phyloP scores from a whole-genome alignment of 169 alveolate genomes.

The Plasmodium malariae region DNA sequence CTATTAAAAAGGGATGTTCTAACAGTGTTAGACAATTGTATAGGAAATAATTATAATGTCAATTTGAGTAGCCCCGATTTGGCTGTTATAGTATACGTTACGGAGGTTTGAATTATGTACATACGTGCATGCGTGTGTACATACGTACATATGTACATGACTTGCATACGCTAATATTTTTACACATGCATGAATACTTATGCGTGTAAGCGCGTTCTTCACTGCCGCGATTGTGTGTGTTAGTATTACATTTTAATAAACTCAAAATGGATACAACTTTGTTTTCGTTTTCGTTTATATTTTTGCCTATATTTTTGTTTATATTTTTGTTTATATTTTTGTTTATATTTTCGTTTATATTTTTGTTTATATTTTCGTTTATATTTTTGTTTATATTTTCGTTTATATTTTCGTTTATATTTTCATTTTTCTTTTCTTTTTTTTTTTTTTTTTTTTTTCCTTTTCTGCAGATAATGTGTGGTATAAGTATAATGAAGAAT shows the following conservation, averaged over 20 bases:
- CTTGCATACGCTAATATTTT: background rate
- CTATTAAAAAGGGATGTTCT: slow-evolving; percentile 75
- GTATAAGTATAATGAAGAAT: slow-evolving; percentile 58
- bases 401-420: too few relatives aligned
- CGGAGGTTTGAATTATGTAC: slow-evolving; percentile 78
- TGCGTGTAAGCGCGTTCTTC: too few relatives aligned
- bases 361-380: too few relatives aligned
- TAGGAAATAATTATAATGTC: slow-evolving; percentile 82
- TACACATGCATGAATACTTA: too few relatives aligned
- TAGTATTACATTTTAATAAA: too few relatives aligned
- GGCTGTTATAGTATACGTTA: slow-evolving; percentile 81
- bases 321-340: too few relatives aligned
- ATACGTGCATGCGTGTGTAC: background rate
- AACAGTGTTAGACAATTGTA: slow-evolving; percentile 76
- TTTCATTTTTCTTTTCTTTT: background rate
- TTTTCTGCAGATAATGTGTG: slow-evolving; percentile 65
- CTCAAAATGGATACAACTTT: too few relatives aligned
- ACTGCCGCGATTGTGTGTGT: too few relatives aligned
- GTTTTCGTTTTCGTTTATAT: too few relatives aligned
- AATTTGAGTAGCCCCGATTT: slow-evolving; percentile 81
- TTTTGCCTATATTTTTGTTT: too few relatives aligned
- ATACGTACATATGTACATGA: background rate
- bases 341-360: too few relatives aligned
- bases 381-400: too few relatives aligned
- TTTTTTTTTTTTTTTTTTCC: slow-evolving; percentile 1